Base-by-base conservation (phyloP, 768 basidiomycete genomes). In the Lactifluus pinguis region DNA sequence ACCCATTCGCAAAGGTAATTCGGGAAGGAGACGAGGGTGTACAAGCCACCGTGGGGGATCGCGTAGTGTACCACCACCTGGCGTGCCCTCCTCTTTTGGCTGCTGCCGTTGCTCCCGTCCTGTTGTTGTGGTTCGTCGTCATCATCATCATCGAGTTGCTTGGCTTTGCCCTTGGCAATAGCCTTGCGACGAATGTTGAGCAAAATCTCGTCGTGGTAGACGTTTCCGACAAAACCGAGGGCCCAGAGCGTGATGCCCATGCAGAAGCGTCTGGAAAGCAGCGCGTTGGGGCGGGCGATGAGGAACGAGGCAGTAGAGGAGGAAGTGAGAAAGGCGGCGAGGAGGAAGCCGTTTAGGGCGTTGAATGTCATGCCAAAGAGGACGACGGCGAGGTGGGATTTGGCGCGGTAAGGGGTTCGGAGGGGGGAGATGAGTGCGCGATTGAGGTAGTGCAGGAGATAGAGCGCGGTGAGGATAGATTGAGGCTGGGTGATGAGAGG, bases 1-100 rank as follows among this genome's bases (percentile, higher is more conserved):
- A 87, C 60, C 95, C 95, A 98, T 70, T 98, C 95, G 73, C 87
- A 92, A 19, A 92, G 75, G 74, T 98, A 98, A 72, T 97, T 93
- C 10, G 95, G 95, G 74, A 86, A 95, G 6, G 92, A 92, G 67
- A 98, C 76, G 68, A 82, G 85, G 47, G 71, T 67, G 77, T 88
- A 97, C 17, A 95, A 75, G 21, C 83, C 79, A 0, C 89, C 91
- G 53, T 86, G 80, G 0, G 95, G 93, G 61, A 94, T 85, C 4
- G 85, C 84, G 69, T 92, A 92, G 72, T 89, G 77, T 52, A 83
- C 25, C 25, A 25, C 25, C 25, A 25, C 80, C 45, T 70, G 72
- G 25, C 63, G 61, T 5, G 44, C 39, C 3, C 11, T 36, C 25
- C 25, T 25, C 25, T 25, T 25, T 25, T 25, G 25, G 25, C 25